Evolutionary conservation across 2,329 filamentous ascomycete genomes (phyloP), one percentile per base, ranked within the genome.

Genomic region (Fusarium newnesense): DNA sequence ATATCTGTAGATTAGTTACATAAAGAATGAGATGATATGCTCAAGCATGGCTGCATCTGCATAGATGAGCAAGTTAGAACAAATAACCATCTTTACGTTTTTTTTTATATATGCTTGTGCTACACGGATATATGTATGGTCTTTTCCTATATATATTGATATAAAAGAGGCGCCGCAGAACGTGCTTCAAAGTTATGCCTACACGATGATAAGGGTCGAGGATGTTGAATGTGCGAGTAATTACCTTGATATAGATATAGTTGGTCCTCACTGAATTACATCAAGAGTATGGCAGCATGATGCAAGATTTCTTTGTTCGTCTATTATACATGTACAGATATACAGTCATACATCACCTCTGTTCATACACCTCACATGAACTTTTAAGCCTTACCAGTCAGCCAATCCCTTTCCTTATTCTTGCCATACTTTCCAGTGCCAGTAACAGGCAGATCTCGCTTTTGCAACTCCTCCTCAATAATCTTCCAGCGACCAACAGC

Each of bases 401-500:
- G 70, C 79, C 84, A 85, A n/a, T 80, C 73, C 60, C 81, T 76
- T 79, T 88, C 85, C 77, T 79, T 84, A 72, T 83, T 83, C 78
- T 81, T 83, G 19, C 79, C 73, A 53, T 81, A 72, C 12, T 80
- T 80, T 13, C 79, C 81, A 53, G 84, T 83, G 6, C 89, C 89
- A 7, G 83, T 84, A 21, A 90, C 83, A 12, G 91, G 89, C 74
- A 95, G 80, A 21, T 87, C 88, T 63, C 91, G 85, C 79, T 88
- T 86, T 77, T 83, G 83, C 71, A 96, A 84, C 82, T 94, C 92
- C 77, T 91, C 85, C 80, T 93, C 88, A 77, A 96, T 94, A 56
- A 95, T 81, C 89, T 96, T 96, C 89, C 92, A 93, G 77, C 93
- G 87, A 34, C 94, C 94, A 46, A 93, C 80, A 54, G 89, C 86